These are phyloP conservation scores for Talaromyces stipitatus DNA, from an alignment of 495 filamentous ascomycete genomes.

Conservation along the genomic window DNA sequence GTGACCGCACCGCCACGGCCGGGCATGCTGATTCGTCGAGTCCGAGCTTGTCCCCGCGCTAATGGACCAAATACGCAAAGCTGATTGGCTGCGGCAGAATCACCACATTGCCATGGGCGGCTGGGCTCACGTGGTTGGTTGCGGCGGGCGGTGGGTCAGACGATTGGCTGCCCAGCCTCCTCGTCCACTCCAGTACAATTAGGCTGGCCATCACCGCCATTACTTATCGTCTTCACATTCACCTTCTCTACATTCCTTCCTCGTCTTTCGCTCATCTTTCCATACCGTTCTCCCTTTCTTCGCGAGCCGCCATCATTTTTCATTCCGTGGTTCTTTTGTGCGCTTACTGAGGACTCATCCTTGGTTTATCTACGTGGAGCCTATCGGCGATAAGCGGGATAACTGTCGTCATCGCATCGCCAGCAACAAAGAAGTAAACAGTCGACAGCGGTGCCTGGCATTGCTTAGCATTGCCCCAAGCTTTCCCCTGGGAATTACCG, in stretches of 20 bases:
- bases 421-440: neutral
- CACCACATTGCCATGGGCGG: constrained; percentile 13
- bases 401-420: neutral
- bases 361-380: constrained; percentile 1
- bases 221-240: neutral
- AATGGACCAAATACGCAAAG: neutral
- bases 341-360: constrained; percentile 2
- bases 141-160: constrained; percentile 22
- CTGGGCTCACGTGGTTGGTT: constrained; percentile 18
- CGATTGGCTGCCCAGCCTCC: constrained; percentile 32
- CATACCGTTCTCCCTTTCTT: constrained; percentile 8
- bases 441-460: neutral
- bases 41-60: neutral
- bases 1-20: neutral
- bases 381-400: constrained; percentile 15
- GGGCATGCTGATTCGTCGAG: neutral
- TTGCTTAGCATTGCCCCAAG: neutral
- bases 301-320: neutral
- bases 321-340: neutral
- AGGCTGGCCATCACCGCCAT: neutral
- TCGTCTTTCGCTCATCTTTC: neutral
- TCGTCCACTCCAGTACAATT: constrained; percentile 31
- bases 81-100: neutral
- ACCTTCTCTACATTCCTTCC: constrained; percentile 3
- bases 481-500: neutral